Conservation (phyloP, 2,329 filamentous ascomycete genomes). For the Sclerotinia glacialis region DNA sequence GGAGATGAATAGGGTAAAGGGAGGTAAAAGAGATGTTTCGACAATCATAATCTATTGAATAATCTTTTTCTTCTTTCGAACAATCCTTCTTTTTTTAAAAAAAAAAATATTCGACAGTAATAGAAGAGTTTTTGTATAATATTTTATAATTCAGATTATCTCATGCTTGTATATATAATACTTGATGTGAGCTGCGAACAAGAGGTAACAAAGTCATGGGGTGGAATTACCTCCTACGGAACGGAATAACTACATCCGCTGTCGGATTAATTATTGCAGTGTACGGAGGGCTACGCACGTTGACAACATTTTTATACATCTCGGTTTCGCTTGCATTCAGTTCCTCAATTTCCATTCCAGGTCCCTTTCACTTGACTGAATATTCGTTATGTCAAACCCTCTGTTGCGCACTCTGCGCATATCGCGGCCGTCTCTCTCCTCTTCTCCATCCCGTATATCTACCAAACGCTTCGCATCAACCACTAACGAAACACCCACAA, state of each 20-base stretch:
- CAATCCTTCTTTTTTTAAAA: too few relatives aligned
- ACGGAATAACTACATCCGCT: not conserved
- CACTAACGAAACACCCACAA: slow-evolving; percentile 38
- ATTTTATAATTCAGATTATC: too few relatives aligned
- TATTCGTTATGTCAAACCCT: slow-evolving; percentile 20
- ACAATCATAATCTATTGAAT: too few relatives aligned
- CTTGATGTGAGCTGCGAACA: too few relatives aligned
- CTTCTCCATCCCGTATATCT: slow-evolving; percentile 17
- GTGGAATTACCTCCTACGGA: not conserved
- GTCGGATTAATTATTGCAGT: too few relatives aligned
- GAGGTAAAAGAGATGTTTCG: too few relatives aligned
- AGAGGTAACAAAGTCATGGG: too few relatives aligned
- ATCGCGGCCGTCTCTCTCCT: not conserved
- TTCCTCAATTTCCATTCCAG: not conserved
- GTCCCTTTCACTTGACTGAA: not conserved
- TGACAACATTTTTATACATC: not conserved
- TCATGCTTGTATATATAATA: too few relatives aligned
- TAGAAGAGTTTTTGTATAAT: too few relatives aligned
- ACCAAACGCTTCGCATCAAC: slow-evolving; percentile 28
- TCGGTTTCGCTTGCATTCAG: not conserved
- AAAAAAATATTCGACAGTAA: too few relatives aligned
- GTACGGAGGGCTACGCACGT: not conserved
- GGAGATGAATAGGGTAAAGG: too few relatives aligned
- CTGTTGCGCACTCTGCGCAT: slow-evolving; percentile 18
- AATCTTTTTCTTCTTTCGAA: too few relatives aligned